These are phyloP conservation scores for Trypanosomatidae sp. DNA, from an alignment of 208 protist genomes.

Conservation along the genomic window DNA sequence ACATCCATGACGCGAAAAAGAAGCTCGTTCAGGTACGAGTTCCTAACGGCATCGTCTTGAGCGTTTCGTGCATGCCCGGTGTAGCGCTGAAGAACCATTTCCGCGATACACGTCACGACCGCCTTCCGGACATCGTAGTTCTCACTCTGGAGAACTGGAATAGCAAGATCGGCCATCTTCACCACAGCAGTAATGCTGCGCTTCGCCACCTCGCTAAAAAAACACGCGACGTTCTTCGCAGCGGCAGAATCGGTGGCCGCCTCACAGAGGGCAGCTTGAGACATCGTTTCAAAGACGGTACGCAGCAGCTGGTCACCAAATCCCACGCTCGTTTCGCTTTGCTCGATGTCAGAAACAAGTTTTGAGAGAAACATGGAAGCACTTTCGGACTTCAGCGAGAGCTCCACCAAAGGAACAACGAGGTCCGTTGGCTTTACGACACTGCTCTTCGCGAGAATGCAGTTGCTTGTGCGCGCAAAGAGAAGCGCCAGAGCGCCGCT, in stretches of 20 bases:
- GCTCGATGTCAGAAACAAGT: slow-evolving; percentile 77
- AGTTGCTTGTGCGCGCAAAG: slow-evolving; percentile 52
- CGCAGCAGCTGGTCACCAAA: slow-evolving; percentile 44
- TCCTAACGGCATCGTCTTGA: slow-evolving; percentile 43
- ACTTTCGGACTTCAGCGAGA: slow-evolving; percentile 71
- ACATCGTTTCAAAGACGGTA: slow-evolving; percentile 68
- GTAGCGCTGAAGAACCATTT: slow-evolving; percentile 86
- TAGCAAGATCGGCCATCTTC: slow-evolving; percentile 55
- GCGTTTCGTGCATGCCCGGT: slow-evolving; percentile 45
- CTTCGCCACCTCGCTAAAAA: slow-evolving; percentile 78
- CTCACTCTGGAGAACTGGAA: slow-evolving; percentile 72
- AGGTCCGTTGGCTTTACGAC: slow-evolving; percentile 50
- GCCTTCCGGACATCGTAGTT: slow-evolving; percentile 88
- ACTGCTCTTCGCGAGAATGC: slow-evolving; percentile 46
- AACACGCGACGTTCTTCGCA: slow-evolving; percentile 77
- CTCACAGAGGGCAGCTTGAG: slow-evolving; percentile 61
- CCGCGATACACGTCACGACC: slow-evolving; percentile 74
- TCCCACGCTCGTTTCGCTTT: slow-evolving; percentile 34
- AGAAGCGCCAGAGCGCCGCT: slow-evolving; percentile 65
- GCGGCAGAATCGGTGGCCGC: slow-evolving; percentile 37
- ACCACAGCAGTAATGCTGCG: slow-evolving; percentile 78
- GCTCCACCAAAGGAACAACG: slow-evolving; percentile 73
- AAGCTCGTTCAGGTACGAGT: slow-evolving; percentile 78
- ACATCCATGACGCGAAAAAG: slow-evolving; percentile 86
- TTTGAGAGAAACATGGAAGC: slow-evolving; percentile 73